Base-by-base conservation (phyloP, 2,329 filamentous ascomycete genomes). In the Daldinia eschscholtzii region DNA sequence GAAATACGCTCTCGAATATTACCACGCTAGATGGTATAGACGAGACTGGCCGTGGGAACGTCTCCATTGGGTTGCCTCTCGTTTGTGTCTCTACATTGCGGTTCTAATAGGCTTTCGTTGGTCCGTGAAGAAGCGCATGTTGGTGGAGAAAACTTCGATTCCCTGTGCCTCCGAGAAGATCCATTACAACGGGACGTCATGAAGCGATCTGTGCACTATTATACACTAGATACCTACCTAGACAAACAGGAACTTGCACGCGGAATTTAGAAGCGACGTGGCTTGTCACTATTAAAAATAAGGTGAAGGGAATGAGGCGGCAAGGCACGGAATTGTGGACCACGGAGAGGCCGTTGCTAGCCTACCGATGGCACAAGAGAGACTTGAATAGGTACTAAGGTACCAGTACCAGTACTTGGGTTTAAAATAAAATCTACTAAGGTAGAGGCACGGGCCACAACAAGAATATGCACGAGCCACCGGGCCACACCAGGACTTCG, bases 311-410 rank as follows among this genome's bases (percentile, higher is more conserved):
- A 61, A 63, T 67, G 64, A 68, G 61, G 70, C 70, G 70, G 70
- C 68, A 71, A 72, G 63, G 57, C 53, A 62, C 69, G 69, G 64
- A 59, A 64, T 53, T 72, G 59, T 60, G 64, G 68, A 69, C 68
- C 59, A 69, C 68, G 68, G 70, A 67, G 68, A 72, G 66, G 64
- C 70, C 70, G 70, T 68, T 57, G 65, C 64, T 71, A 71, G 57
- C 70, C 70, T 67, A 18, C 41, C 28, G 26, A 46, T 30, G 50
- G 20, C 20, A 23, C 15, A 13, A 30, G 37, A 55, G 52, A 23
- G 37, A 52, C 28, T 39, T 35, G 30, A n/a, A 55, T 65, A 65
- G 48, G 62, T 23, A 23, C 20, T 2, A 23, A 65, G 48, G 62
- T 23, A 23, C 20, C 20, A 23, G 20, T 65, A 68, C 62, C 58